Conservation (phyloP, 176 grass and related monocot species). For the Alloteropsis semialata region DNA sequence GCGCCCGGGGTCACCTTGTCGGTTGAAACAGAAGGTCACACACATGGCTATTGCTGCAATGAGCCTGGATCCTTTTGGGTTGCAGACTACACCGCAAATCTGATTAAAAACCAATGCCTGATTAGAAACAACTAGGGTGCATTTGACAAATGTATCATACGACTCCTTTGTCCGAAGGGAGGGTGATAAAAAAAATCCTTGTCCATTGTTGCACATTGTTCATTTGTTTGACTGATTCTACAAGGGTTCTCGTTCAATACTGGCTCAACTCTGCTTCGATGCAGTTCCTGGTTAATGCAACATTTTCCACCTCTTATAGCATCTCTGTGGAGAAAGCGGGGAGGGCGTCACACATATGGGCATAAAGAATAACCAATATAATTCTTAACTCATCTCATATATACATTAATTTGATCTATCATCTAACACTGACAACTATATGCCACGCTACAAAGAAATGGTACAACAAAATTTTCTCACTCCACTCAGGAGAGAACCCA, state of each 20-base stretch:
- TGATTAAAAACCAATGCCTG: slow-evolving; percentile 48
- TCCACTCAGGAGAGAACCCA: neutral
- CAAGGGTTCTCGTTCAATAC: neutral
- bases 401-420: slow-evolving; percentile 25
- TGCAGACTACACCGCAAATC: slow-evolving; percentile 38
- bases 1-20: slow-evolving; percentile 49
- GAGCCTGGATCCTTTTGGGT: slow-evolving; percentile 70
- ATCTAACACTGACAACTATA: neutral
- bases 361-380: neutral
- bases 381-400: neutral
- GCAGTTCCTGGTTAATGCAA: neutral
- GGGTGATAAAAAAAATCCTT: neutral
- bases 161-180: neutral
- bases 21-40: slow-evolving; percentile 79
- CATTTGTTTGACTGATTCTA: neutral
- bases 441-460: neutral
- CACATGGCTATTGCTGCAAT: slow-evolving; percentile 76
- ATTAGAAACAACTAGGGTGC: neutral
- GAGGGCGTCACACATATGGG: neutral
- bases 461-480: slow-evolving; percentile 1
- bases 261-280: neutral
- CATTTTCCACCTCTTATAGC: neutral
- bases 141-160: neutral
- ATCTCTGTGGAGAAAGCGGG: neutral
- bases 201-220: too few species aligned